A percentile compares a stretch with the other conserved stretches of the same genome.
These are phyloP conservation scores for Vigna hirtella DNA, from an alignment of 306 rosid genomes.

Conservation along the genomic window DNA sequence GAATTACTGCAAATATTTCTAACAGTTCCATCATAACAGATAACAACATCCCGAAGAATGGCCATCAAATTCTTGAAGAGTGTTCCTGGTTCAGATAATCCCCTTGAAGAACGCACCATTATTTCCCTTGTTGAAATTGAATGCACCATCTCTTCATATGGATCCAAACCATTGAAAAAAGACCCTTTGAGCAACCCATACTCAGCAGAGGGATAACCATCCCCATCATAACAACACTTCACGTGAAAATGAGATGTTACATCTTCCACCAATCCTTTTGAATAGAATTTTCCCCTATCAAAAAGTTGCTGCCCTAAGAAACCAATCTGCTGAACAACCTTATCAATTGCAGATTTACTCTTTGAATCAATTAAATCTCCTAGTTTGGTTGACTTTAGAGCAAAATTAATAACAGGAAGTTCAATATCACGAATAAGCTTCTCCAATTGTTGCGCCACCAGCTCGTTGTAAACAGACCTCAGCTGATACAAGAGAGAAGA, in stretches of 20 bases:
- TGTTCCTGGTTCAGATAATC: conserved; percentile 95
- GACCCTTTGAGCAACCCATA: conserved; percentile 80
- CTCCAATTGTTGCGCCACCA: conserved; percentile 78
- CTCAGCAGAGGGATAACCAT: conserved; percentile 83
- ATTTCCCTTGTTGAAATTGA: conserved; percentile 87
- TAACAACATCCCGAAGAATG: conserved; percentile 87
- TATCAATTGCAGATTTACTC: conserved; percentile 80
- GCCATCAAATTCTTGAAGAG: conserved; percentile 94
- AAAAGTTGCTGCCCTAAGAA: conserved; percentile 86
- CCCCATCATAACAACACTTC: conserved; percentile 61
- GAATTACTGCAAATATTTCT: conserved; percentile 90
- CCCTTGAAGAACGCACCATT: conserved; percentile 89
- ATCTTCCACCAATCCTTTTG: conserved; percentile 85
- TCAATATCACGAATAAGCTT: conserved; percentile 61
- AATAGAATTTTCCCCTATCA: conserved; percentile 78
- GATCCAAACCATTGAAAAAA: conserved; percentile 86
- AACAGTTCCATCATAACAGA: conserved; percentile 93
- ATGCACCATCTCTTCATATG: conserved; percentile 90
- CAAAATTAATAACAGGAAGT: conserved; percentile 59
- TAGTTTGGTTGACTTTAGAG: conserved; percentile 65
- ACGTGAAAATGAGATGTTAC: conserved; percentile 60
- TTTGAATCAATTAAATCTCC: conserved; percentile 78
- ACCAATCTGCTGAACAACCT: conserved; percentile 87
- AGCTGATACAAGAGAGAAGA: conserved; percentile 69
- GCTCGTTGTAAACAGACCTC: conserved; percentile 72